These are phyloP conservation scores for Hericium erinaceus DNA, from an alignment of 768 basidiomycete genomes.

Conservation along the genomic window DNA sequence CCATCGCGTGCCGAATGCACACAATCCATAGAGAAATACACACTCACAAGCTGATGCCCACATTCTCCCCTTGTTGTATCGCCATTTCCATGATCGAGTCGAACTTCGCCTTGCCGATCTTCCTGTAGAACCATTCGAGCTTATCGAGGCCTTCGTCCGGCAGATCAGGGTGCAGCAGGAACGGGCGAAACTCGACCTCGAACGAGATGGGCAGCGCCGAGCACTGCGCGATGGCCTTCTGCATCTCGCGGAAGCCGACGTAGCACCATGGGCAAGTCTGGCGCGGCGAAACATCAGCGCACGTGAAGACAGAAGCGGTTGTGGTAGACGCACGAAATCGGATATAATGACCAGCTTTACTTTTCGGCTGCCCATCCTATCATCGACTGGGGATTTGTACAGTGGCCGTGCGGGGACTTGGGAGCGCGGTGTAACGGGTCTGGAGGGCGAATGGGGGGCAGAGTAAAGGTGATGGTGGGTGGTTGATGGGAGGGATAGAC, in stretches of 20 bases:
- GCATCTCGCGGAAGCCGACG: conserved; percentile 31
- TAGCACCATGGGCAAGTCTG: conserved; percentile 35
- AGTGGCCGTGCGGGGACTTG: no score
- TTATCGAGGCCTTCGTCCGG: conserved; percentile 21
- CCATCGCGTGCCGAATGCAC: neutral
- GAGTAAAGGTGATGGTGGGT: no score
- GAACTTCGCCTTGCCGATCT: conserved; percentile 32
- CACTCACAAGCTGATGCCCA: conserved; percentile 38
- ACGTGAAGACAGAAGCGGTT: neutral
- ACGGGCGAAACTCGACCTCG: conserved; percentile 39
- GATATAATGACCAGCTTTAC: conserved; percentile 20
- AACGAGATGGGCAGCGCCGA: conserved; percentile 24
- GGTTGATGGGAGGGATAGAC: neutral
- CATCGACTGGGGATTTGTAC: neutral
- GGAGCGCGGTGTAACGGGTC: no score
- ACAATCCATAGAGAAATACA: neutral
- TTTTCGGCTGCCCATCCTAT: conserved; percentile 8
- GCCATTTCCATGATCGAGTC: conserved; percentile 24
- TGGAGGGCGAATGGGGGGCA: no score
- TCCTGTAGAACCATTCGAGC: conserved; percentile 20
- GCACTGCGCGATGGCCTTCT: conserved; percentile 26
- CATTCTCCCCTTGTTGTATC: conserved; percentile 24
- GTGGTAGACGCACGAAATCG: conserved; percentile 24
- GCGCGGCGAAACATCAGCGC: conserved; percentile 3
- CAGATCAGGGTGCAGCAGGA: conserved; percentile 32